Conservation (phyloP, 2,329 filamentous ascomycete genomes). For the Penicillium occitanis region DNA sequence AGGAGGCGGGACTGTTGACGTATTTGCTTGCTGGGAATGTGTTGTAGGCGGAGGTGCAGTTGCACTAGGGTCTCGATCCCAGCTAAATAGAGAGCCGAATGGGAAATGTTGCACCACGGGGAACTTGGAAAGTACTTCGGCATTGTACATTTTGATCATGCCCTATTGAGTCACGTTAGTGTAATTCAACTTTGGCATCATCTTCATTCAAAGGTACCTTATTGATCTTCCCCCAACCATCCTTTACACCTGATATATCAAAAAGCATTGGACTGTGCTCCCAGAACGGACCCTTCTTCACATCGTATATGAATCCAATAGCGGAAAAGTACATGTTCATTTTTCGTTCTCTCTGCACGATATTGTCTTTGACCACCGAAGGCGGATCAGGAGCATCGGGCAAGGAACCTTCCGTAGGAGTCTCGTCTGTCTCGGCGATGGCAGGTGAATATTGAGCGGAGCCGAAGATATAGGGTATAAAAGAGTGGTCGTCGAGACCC, state of each 20-base stretch:
- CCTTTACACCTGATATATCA: constrained; percentile 86
- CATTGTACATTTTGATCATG: constrained; percentile 99
- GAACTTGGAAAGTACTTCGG: constrained; percentile 93
- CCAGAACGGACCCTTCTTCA: constrained; percentile 96
- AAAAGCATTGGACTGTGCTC: constrained; percentile 92
- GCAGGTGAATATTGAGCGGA: constrained; percentile 84
- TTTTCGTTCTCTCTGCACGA: constrained; percentile 65
- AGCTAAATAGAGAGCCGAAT: constrained; percentile 77
- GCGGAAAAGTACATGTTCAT: constrained; percentile 91
- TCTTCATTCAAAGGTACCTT: constrained; percentile 53
- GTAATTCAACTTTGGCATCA: too few relatives aligned
- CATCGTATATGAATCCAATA: constrained; percentile 94
- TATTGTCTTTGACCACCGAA: constrained; percentile 63
- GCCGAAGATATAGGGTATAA: constrained; percentile 90
- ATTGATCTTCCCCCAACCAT: constrained; percentile 99
- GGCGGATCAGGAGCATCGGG: constrained; percentile 68
- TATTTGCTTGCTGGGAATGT: constrained; percentile 48
- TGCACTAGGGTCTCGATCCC: constrained; percentile 67
- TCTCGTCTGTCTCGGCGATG: constrained; percentile 61
- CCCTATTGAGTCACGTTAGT: constrained; percentile 53
- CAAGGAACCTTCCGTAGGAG: constrained; percentile 77
- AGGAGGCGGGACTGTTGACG: constrained; percentile 19
- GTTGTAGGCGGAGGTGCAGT: constrained; percentile 50
- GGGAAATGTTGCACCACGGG: constrained; percentile 97
- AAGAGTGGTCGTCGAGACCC: constrained; percentile 97